Base-by-base conservation (phyloP, 2,329 filamentous ascomycete genomes). In the Colletotrichum sp. region DNA sequence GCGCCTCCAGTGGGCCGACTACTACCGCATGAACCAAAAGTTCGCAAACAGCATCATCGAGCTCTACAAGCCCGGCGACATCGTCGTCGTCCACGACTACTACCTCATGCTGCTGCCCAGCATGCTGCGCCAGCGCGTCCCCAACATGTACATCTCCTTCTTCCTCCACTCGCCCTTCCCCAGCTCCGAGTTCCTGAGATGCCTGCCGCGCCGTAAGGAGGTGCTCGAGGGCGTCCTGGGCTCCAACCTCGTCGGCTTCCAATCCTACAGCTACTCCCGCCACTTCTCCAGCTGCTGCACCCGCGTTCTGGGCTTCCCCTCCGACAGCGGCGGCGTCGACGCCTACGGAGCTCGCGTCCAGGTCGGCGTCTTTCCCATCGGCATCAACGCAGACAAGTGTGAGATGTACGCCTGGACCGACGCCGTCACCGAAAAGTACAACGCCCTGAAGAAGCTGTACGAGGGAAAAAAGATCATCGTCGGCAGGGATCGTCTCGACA, bases 231-330 rank as follows among this genome's bases (percentile, higher is more conserved):
- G 97, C 65, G 93, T 98, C 63, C 89, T 99, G 57, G 96, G 96
- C 22, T 92, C 96, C 72, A 98, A 98, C 84, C 93, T 99, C 88
- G 92, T 99, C 77, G 96, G 96, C 1, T 98, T 99, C 87, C 96
- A 99, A 85, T 97, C 96, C 9, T 97, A 96, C 87, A 97, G 96
- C 84, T 99, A 98, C 84, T 96, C 96, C 16, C 93, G 96, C 28
- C 96, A 99, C 84, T 99, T 99, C 84, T 92, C 95, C 48, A 98
- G 95, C 79, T 98, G 96, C 86, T 98, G 96, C 85, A 98, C 95
- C 2, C 92, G 96, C 30, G 94, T 98, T 65, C 89, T 98, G 9
- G 95, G 95, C n/a, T 98, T 98, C 81, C 94, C 95, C 62, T 98
- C 95, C 0, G 96, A 96, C 75, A 92, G 92, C 2, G 92, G 93